A percentile compares a stretch with the other conserved stretches of the same genome.
Conservation (phyloP, 345 rosid species). For the Acer negundo region DNA sequence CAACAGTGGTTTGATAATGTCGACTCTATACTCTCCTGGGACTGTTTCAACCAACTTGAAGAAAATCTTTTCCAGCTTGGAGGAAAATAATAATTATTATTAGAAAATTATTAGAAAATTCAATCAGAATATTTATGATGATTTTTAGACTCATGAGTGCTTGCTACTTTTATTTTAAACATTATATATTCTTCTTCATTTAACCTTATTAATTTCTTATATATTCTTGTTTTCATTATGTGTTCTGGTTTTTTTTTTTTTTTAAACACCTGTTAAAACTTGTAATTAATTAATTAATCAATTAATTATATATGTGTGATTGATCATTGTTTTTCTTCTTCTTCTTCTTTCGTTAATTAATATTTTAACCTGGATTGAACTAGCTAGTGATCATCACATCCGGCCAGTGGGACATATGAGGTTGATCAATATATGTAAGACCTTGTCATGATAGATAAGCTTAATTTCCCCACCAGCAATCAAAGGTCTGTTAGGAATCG, state of each 20-base stretch:
- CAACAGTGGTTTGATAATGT: slow-evolving; percentile 57
- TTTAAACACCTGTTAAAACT: neutral
- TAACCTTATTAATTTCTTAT: neutral
- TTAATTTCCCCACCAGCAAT: too few relatives aligned
- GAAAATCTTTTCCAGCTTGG: slow-evolving; percentile 41
- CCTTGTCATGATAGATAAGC: too few relatives aligned
- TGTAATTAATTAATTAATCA: neutral
- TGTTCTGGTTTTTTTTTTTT: neutral
- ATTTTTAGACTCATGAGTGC: neutral
- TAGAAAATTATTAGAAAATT: too few relatives aligned
- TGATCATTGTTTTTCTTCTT: neutral
- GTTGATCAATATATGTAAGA: neutral
- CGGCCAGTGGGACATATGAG: slow-evolving; percentile 3
- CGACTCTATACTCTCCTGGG: slow-evolving; percentile 71
- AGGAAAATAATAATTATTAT: slow-evolving; percentile 21
- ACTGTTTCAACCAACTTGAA: slow-evolving; percentile 44
- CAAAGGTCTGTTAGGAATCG: too few relatives aligned
- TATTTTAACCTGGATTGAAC: neutral
- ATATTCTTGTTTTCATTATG: neutral
- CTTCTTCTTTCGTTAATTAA: neutral
- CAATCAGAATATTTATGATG: too few relatives aligned
- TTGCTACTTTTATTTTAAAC: neutral
- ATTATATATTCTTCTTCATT: neutral
- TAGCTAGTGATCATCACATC: neutral
- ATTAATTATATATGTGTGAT: neutral